These are phyloP conservation scores for Phytophthora fragariaefolia DNA, from an alignment of 352 stramenopile species.

Conservation along the genomic window DNA sequence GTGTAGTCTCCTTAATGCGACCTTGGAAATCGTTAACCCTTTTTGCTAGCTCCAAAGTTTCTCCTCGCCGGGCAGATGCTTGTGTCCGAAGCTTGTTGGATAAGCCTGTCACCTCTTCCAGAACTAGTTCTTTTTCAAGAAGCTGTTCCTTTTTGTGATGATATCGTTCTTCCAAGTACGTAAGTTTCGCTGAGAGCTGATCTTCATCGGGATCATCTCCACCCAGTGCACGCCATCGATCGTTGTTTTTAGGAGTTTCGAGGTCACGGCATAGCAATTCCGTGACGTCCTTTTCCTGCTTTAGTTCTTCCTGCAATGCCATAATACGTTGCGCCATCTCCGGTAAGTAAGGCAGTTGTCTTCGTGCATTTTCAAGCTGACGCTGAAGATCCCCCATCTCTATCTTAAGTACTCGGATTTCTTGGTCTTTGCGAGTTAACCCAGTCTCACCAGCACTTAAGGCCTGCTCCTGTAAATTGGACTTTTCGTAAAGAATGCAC, in stretches of 20 bases:
- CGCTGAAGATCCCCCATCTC: conserved; percentile 86
- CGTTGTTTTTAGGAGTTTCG: conserved; percentile 90
- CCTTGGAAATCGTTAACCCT: conserved; percentile 92
- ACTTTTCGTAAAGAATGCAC: conserved; percentile 95
- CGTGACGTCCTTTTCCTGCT: conserved; percentile 86
- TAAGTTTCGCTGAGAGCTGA: conserved; percentile 84
- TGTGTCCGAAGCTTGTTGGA: conserved; percentile 87
- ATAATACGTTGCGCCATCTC: conserved; percentile 86
- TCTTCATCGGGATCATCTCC: conserved; percentile 92
- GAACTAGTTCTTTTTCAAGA: conserved; percentile 94
- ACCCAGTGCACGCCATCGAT: conserved; percentile 88
- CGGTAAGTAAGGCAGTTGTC: conserved; percentile 80
- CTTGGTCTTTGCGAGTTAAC: conserved; percentile 80
- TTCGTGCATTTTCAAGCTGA: conserved; percentile 78
- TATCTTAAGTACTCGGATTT: conserved; percentile 81
- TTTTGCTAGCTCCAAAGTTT: conserved; percentile 86
- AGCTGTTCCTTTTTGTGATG: conserved; percentile 93
- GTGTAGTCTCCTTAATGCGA: conserved; percentile 91
- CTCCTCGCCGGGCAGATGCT: conserved; percentile 73
- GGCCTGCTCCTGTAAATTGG: conserved; percentile 89
- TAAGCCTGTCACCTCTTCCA: conserved; percentile 93
- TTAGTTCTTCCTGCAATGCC: conserved; percentile 80
- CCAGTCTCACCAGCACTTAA: conserved; percentile 83
- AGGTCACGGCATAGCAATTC: conserved; percentile 91
- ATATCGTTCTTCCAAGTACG: conserved; percentile 87